Conservation (phyloP, 352 stramenopile species). For the Globisporangium radiosum region DNA sequence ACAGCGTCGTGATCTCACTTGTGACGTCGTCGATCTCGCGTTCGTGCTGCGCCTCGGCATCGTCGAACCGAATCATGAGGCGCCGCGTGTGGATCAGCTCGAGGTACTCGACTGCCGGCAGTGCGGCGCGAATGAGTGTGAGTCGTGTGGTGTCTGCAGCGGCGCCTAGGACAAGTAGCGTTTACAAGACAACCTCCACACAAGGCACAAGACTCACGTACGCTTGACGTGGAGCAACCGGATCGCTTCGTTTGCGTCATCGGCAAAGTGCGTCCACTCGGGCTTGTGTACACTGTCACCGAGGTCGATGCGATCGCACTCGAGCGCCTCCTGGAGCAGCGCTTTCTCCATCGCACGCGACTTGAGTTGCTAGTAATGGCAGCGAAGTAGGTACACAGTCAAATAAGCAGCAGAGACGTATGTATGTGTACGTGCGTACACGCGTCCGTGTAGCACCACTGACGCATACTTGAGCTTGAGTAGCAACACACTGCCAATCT, state of each 20-base stretch:
- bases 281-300: conserved; percentile 27
- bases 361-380: conserved; percentile 27
- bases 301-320: conserved; percentile 24
- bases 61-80: conserved; percentile 80
- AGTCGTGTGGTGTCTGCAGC: background rate
- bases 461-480: no score
- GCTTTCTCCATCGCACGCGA: conserved; percentile 52
- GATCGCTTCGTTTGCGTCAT: conserved; percentile 60
- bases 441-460: no score
- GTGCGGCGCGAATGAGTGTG: background rate
- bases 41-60: conserved; percentile 60
- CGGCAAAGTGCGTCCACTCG: conserved; percentile 55
- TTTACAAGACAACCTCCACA: background rate
- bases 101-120: conserved; percentile 61
- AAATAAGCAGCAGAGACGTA: background rate
- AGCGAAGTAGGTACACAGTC: no score
- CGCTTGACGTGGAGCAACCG: conserved; percentile 62
- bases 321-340: conserved; percentile 47
- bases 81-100: conserved; percentile 68
- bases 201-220: conserved; percentile 17
- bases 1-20: conserved; percentile 53
- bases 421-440: background rate
- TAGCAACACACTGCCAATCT: no score
- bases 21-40: conserved; percentile 63
- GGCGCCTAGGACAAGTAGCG: no score